These are phyloP conservation scores for Diaporthe citrichinensis DNA, from an alignment of 2,329 filamentous ascomycete genomes.

Conservation along the genomic window DNA sequence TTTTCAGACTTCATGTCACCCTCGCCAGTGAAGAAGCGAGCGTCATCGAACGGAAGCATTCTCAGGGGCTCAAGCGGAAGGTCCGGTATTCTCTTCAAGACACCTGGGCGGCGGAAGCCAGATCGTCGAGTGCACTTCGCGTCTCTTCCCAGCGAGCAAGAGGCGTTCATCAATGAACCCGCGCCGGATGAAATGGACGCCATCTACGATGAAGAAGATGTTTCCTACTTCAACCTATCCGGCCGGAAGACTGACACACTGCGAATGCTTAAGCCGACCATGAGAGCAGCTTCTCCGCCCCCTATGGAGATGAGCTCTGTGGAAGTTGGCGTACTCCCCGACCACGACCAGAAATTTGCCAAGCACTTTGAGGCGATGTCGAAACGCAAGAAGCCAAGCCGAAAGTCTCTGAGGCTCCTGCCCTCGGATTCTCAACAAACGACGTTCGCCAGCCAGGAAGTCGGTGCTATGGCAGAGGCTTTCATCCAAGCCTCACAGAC, in stretches of 20 bases:
- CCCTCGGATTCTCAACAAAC: slow-evolving; percentile 60
- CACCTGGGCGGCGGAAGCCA: slow-evolving; percentile 43
- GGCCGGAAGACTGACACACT: slow-evolving; percentile 35
- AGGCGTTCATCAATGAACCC: background rate
- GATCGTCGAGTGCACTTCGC: slow-evolving; percentile 55
- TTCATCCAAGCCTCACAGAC: slow-evolving; percentile 61
- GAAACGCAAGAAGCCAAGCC: slow-evolving; percentile 50
- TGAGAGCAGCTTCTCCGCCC: slow-evolving; percentile 37
- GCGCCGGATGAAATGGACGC: slow-evolving; percentile 1
- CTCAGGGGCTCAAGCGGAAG: slow-evolving; percentile 4
- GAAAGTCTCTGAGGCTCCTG: slow-evolving; percentile 49
- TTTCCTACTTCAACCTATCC: slow-evolving; percentile 34
- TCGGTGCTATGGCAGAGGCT: slow-evolving; percentile 64
- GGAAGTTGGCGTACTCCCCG: slow-evolving; percentile 50
- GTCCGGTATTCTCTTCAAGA: slow-evolving; percentile 33
- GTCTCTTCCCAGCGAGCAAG: slow-evolving; percentile 45
- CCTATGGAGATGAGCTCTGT: slow-evolving; percentile 28
- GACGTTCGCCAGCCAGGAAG: slow-evolving; percentile 53
- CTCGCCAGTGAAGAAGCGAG: slow-evolving; percentile 54
- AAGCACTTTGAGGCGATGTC: slow-evolving; percentile 63
- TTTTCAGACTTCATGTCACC: slow-evolving; percentile 68
- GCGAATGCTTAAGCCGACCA: slow-evolving; percentile 11
- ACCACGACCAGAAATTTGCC: slow-evolving; percentile 56
- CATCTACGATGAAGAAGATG: slow-evolving; percentile 32
- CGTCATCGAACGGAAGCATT: slow-evolving; percentile 14